Base-by-base conservation (phyloP, 192 early-diverging fungal genomes). In the Cladochytrium replicatum region DNA sequence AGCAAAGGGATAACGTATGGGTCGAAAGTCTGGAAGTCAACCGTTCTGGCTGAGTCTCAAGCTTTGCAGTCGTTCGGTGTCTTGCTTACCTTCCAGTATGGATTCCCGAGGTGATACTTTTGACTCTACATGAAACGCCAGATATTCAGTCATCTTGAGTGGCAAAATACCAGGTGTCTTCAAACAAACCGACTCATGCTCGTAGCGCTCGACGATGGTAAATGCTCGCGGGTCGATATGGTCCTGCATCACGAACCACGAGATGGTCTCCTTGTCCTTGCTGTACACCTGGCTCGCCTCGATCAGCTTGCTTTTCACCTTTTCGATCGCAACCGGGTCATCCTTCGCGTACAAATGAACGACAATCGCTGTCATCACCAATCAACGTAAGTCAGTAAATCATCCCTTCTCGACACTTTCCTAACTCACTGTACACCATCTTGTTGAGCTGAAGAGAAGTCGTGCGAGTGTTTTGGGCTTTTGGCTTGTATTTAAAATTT, bases 11-110 rank as follows among this genome's bases (percentile, higher is more conserved):
- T 55, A 23, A 55, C 54, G 43, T 55, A 55, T 21, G 54, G 54
- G 49, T 55, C 54, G 49, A 55, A 55, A 1, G 54, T 55, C 45
- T n/a, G n/a, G n/a, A n/a, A n/a, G n/a, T n/a, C n/a, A n/a, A n/a
- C n/a, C n/a, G n/a, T n/a, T n/a, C n/a, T n/a, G n/a, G n/a, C n/a
- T n/a, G n/a, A n/a, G n/a, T n/a, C n/a, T n/a, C n/a, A n/a, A n/a
- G n/a, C n/a, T n/a, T n/a, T n/a, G n/a, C n/a, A n/a, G n/a, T n/a
- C n/a, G n/a, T n/a, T n/a, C n/a, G n/a, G n/a, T n/a, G n/a, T n/a
- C n/a, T n/a, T n/a, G n/a, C n/a, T n/a, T n/a, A n/a, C n/a, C n/a
- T 55, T 46, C 54, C 54, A 55, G 54, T 55, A 55, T 13, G 54
- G 54, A 37, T 55, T 55, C 4, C 45, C 45, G 45, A 55, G 45